Base-by-base conservation (phyloP, 768 basidiomycete species). In the Tulasnella sp. region DNA sequence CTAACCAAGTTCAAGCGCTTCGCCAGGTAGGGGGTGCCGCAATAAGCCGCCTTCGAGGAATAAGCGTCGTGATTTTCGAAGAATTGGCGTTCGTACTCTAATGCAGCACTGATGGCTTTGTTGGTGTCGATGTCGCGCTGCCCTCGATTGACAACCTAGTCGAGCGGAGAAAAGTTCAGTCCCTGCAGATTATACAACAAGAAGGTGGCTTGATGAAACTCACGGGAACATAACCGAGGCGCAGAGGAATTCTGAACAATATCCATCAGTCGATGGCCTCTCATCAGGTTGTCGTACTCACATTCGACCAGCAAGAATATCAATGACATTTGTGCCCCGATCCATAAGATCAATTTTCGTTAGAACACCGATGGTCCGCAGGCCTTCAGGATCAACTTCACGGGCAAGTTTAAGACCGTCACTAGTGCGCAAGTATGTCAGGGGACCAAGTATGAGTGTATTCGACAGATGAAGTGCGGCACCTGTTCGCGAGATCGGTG, bases 331-430 rank as follows among this genome's bases (percentile, higher is more conserved):
- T 3, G 98, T 99, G 75, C 98, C 98, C 82, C 88, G 89, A 86
- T 99, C 98, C 98, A 99, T 99, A 80, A 99, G 87, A 84, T 99
- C 98, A 74, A 99, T 92, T 85, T 99, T 99, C 16, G 98, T 99
- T 82, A 99, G 86, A n/a, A 99, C 98, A 88, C 98, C 98, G 81
- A 99, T 98, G 26, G 98, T 99, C 83, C 97, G 89, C 69, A 71
- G 18, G 46, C 98, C 98, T 78, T 99, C 98, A 2, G 97, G 96
- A 83, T 99, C 98, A 32, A 98, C 96, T 83, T 98, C 96, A 79
- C 97, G 88, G 73, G 96, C 97, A 88, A 98, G 86, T 87, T 98
- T 97, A 83, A 98, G 84, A 72, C 98, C 98, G 84, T 99, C 98
- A 32, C 97, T 77, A 39, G 11, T 18, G 3, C 20, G 23, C 3